Evolutionary conservation across 148 eudicot genomes (phyloP), one percentile per base, ranked within the genome.

Genomic region (Chenopodium berlandieri): DNA sequence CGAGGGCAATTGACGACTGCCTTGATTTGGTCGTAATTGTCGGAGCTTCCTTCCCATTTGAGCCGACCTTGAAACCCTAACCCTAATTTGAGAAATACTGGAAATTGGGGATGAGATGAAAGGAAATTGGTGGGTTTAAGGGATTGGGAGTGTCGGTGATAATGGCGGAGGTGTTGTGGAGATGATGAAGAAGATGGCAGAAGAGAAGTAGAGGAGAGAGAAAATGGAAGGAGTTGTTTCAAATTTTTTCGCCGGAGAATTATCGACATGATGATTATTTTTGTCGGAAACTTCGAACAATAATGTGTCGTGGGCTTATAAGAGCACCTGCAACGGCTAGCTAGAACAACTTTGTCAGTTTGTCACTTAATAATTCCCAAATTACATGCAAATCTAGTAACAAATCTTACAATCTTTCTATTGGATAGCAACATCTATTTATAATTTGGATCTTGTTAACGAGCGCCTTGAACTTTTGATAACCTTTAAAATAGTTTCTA

Each of bases 1-100:
- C 97, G 88, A 2, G 96, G 97, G 79, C 98, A 95, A 68, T 95
- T 91, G 13, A 95, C 90, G 4, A 88, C 81, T 19, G 98, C 96
- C 50, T 83, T 91, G 75, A 95, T 91, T 48, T 91, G 91, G 52
- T 95, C 97, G 86, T 86, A 90, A 16, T 83, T 84, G 79, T 81
- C 91, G 52, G 91, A 88, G 75, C 91, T 89, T 30, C 94, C 94
- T 23, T 93, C 91, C 94, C 94, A 93, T 86, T 93, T 93, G 27
- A 80, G 87, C 58, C 97, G 73, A 54, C 86, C 84, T 72, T 88
- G 91, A 77, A 89, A 86, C 80, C 87, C 79, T 62, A 84, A 71
- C 63, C 83, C 85, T 80, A 81, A 62, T 65, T 73, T 85, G 48
- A 62, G 46, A 71, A 16, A 20, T 2, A 71, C 22, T 9, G 73